Evolutionary conservation across 2,329 filamentous ascomycete species (phyloP).

Genomic region (Sarocladium brachiariae): DNA sequence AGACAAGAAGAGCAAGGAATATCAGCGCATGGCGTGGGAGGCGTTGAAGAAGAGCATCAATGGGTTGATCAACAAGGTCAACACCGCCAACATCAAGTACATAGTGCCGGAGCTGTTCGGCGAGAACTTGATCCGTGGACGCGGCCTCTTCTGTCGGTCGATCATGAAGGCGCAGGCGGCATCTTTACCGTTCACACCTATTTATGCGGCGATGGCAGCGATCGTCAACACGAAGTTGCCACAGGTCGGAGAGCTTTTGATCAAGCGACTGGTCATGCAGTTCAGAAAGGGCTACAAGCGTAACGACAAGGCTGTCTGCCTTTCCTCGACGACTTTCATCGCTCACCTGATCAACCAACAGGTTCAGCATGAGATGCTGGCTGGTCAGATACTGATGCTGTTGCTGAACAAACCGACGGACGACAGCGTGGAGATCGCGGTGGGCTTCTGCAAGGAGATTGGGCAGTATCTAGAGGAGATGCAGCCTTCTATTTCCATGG

Average conservation of each 20-base stretch:
- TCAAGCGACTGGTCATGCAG: slow-evolving; percentile 79
- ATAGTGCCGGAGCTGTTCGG: slow-evolving; percentile 94
- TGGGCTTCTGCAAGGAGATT: slow-evolving; percentile 86
- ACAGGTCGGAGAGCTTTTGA: slow-evolving; percentile 83
- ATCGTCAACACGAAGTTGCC: slow-evolving; percentile 98
- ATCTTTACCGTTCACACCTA: slow-evolving; percentile 90
- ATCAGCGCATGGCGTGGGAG: slow-evolving; percentile 99
- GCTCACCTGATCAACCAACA: slow-evolving; percentile 95
- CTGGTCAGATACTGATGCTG: slow-evolving; percentile 86
- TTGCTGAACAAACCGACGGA: slow-evolving; percentile 93
- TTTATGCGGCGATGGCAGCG: slow-evolving; percentile 91
- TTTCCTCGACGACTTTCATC: slow-evolving; percentile 88
- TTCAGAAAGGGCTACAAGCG: slow-evolving; percentile 94
- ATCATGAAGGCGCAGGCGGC: slow-evolving; percentile 99
- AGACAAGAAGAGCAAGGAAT: slow-evolving; percentile 92
- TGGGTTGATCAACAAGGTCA: slow-evolving; percentile 98
- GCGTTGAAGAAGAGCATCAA: slow-evolving; percentile 98
- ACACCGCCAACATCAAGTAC: slow-evolving; percentile 94
- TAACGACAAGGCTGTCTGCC: slow-evolving; percentile 94
- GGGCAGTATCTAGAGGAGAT: slow-evolving; percentile 94
- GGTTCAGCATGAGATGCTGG: slow-evolving; percentile 88
- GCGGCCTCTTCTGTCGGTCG: slow-evolving; percentile 87
- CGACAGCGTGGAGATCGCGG: slow-evolving; percentile 95
- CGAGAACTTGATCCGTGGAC: slow-evolving; percentile 86
- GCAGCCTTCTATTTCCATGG: slow-evolving; percentile 79